Evolutionary conservation across 495 filamentous ascomycete genomes (phyloP).

Genomic region (Neurospora discreta): DNA sequence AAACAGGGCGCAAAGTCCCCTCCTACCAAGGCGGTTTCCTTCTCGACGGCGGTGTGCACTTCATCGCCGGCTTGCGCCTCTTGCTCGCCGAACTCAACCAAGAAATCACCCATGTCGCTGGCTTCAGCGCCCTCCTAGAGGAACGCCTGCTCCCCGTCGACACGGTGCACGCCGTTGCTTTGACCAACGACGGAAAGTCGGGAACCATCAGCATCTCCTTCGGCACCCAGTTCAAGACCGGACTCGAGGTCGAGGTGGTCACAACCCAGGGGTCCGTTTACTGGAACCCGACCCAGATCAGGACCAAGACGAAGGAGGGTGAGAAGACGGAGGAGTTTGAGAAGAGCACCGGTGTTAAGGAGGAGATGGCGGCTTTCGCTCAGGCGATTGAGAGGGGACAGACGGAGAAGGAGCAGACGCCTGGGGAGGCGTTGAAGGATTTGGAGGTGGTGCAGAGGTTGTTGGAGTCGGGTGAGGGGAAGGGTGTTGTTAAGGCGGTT

Average conservation of each 20-base stretch:
- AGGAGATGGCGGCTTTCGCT: constrained; percentile 58
- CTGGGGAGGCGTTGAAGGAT: constrained; percentile 58
- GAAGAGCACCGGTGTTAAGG: constrained; percentile 46
- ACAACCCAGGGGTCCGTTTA: constrained; percentile 43
- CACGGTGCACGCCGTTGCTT: constrained; percentile 53
- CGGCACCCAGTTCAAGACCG: constrained; percentile 49
- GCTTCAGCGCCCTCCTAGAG: constrained; percentile 48
- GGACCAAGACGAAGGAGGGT: constrained; percentile 22
- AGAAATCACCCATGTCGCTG: constrained; percentile 37
- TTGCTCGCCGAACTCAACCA: constrained; percentile 43
- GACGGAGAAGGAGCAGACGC: constrained; percentile 42
- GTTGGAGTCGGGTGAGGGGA: constrained; percentile 46
- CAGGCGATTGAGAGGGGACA: constrained; percentile 36
- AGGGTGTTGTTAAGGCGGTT: constrained; percentile 26
- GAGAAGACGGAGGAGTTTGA: constrained; percentile 34
- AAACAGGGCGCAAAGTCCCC: constrained; percentile 55
- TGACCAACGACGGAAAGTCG: constrained; percentile 44
- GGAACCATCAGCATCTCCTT: constrained; percentile 53
- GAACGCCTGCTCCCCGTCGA: constrained; percentile 58
- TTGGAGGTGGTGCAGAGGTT: constrained; percentile 55
- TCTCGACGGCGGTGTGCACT: constrained; percentile 66
- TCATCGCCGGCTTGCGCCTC: constrained; percentile 50
- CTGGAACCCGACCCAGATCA: constrained; percentile 22
- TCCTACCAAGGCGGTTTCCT: constrained; percentile 69
- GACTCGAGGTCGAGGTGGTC: constrained; percentile 39